Conservation (phyloP, 495 filamentous ascomycete species). For the Hypoxylon crocopeplum region DNA sequence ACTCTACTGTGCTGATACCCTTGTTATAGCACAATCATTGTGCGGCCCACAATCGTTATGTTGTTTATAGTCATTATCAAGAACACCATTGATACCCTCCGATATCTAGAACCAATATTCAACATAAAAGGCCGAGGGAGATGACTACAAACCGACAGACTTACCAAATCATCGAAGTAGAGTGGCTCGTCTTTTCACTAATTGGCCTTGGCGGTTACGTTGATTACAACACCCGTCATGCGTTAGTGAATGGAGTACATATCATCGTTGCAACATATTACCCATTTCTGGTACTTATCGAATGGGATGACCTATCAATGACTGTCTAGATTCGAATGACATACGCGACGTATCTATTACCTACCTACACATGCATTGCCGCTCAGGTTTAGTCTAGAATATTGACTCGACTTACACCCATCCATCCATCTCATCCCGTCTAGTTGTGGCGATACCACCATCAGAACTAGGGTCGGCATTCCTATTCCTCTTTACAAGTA, state of each 20-base stretch:
- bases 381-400: neutral
- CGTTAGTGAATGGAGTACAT: conserved; percentile 4
- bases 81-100: neutral
- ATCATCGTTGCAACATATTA: too few species aligned
- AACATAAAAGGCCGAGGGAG: neutral
- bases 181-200: conserved; percentile 4
- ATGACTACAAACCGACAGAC: neutral
- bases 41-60: too few species aligned
- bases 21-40: too few species aligned
- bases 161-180: conserved; percentile 8
- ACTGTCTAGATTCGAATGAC: conserved; percentile 12
- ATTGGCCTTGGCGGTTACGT: conserved; percentile 21
- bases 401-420: neutral
- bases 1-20: too few species aligned
- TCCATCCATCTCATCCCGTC: too few species aligned
- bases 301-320: conserved; percentile 19
- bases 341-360: neutral
- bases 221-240: conserved; percentile 21
- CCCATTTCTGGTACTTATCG: too few species aligned
- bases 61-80: neutral
- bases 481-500: neutral
- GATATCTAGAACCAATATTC: conserved; percentile 8
- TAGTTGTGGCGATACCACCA: conserved; percentile 11
- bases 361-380: neutral
- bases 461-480: conserved; percentile 7